A percentile compares a stretch with the other conserved stretches of the same genome.
These are phyloP conservation scores for Spatholobus suberectus DNA, from an alignment of 306 rosid genomes.

Conservation along the genomic window DNA sequence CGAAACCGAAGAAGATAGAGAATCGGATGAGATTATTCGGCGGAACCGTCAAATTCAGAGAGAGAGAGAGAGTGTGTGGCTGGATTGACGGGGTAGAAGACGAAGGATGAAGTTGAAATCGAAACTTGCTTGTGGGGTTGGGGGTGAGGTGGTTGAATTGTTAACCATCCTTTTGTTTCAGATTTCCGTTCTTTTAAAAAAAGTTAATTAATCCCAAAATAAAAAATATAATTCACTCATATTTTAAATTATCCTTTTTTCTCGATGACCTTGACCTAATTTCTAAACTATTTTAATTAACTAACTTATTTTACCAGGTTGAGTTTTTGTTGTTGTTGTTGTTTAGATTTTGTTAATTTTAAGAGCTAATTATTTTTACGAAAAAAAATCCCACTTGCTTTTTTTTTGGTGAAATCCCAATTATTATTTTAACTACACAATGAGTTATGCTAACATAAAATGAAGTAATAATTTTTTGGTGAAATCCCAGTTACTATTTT, in stretches of 20 bases:
- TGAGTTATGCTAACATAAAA: too few relatives aligned
- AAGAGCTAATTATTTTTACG: background rate
- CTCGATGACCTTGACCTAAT: background rate
- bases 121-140: conserved; percentile 26
- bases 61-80: conserved; percentile 3
- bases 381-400: too few relatives aligned
- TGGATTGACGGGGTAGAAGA: conserved; percentile 42
- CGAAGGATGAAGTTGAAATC: conserved; percentile 3
- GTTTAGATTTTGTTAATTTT: background rate
- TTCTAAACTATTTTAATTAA: background rate
- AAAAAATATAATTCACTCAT: background rate
- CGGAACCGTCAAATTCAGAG: conserved; percentile 44
- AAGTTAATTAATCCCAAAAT: background rate
- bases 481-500: too few relatives aligned
- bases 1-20: background rate
- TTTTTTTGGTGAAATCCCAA: too few relatives aligned
- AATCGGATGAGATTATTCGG: conserved; percentile 21
- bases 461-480: too few relatives aligned
- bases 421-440: too few relatives aligned
- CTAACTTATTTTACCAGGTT: background rate
- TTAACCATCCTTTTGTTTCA: background rate
- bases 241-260: background rate
- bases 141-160: conserved; percentile 11
- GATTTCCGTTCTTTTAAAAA: background rate
- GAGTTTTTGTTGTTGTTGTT: background rate